A percentile compares a stretch with the other conserved stretches of the same genome.
Evolutionary conservation across 129 eudicot genomes (phyloP).

Genomic region (Oenanthe sinensis): DNA sequence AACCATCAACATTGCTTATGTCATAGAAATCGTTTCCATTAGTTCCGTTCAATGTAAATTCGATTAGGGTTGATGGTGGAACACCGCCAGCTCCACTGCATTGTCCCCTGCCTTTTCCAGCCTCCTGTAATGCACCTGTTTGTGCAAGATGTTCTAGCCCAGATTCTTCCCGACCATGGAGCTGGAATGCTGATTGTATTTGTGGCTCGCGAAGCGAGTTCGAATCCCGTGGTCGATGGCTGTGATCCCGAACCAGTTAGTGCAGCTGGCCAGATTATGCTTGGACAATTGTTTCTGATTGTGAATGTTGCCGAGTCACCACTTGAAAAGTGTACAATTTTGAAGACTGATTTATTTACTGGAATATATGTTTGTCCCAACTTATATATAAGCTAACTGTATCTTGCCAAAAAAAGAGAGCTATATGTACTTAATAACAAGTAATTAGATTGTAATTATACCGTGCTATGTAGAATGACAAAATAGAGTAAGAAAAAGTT

Average conservation of each 20-base stretch:
- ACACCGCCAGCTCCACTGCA: background rate
- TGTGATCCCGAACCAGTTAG: background rate
- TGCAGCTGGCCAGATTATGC: background rate
- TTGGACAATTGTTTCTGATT: constrained; percentile 2
- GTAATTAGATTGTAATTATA: background rate
- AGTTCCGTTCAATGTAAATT: background rate
- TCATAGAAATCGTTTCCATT: background rate
- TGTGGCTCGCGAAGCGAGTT: background rate
- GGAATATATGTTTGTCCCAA: too few species aligned
- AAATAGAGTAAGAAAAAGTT: too few species aligned
- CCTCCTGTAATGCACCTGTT: background rate
- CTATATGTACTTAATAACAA: too few species aligned
- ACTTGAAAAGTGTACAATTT: background rate
- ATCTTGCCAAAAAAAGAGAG: too few species aligned
- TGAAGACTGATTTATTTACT: too few species aligned
- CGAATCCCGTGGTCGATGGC: background rate
- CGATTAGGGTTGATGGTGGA: background rate
- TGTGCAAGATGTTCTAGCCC: constrained; percentile 2
- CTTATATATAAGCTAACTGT: too few species aligned
- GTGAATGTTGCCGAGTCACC: constrained; percentile 7
- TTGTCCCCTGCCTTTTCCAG: background rate
- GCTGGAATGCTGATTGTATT: background rate
- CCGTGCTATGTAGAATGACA: background rate
- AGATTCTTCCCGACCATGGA: background rate
- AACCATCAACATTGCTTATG: background rate